phyloP scores from a whole-genome alignment of 768 basidiomycete species.

The Mycena filopes region DNA sequence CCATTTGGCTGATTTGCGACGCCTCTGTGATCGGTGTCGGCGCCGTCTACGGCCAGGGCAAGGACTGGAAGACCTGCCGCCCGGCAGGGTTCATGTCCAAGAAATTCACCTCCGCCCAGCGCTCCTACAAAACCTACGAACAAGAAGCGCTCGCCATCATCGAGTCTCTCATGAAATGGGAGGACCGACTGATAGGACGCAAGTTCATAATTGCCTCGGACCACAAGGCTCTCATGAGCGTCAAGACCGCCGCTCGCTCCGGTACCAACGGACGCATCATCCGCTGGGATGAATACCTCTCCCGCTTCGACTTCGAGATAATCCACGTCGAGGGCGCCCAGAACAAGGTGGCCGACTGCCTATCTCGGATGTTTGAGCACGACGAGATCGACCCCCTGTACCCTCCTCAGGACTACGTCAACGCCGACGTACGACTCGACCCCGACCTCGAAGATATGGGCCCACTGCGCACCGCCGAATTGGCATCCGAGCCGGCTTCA shows the following conservation, averaged over 20 bases:
- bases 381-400: background rate
- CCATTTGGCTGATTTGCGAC: background rate
- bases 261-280: background rate
- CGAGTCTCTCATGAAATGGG: too few species aligned
- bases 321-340: background rate
- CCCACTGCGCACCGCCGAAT: background rate
- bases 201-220: too few species aligned
- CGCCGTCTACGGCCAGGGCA: too few species aligned
- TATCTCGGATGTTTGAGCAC: background rate
- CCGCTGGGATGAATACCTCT: conserved; percentile 25
- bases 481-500: background rate
- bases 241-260: background rate
- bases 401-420: background rate
- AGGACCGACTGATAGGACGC: too few species aligned
- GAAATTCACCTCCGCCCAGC: conserved; percentile 15
- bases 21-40: background rate
- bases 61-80: background rate
- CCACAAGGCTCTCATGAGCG: too few species aligned
- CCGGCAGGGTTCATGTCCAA: conserved; percentile 5
- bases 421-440: conserved; percentile 3
- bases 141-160: background rate
- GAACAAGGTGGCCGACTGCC: too few species aligned
- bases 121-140: conserved; percentile 1
- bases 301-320: conserved; percentile 27
- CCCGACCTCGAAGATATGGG: conserved; percentile 1